These are phyloP conservation scores for Recurvomyces mirabilis DNA, from an alignment of 495 filamentous ascomycete species.

Conservation along the genomic window DNA sequence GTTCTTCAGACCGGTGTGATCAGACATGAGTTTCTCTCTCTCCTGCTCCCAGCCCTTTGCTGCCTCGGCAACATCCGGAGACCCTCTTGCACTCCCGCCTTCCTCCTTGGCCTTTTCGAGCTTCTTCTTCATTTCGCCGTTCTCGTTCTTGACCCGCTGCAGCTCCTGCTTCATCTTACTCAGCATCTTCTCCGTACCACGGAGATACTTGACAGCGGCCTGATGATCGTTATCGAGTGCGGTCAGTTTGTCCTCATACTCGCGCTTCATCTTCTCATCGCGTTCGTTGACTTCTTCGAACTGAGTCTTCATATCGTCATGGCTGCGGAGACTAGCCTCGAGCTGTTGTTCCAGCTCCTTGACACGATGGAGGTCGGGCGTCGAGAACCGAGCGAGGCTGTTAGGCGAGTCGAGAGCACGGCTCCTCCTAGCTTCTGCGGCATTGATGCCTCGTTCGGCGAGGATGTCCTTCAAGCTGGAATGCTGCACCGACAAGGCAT, in stretches of 20 bases:
- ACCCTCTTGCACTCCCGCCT: conserved; percentile 29
- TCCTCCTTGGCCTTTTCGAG: conserved; percentile 44
- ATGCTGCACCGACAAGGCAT: conserved; percentile 82
- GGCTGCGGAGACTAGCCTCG: conserved; percentile 60
- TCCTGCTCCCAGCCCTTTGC: conserved; percentile 67
- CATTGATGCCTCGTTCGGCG: conserved; percentile 67
- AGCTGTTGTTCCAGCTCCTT: conserved; percentile 87
- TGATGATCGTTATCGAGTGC: conserved; percentile 95
- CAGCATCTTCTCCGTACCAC: conserved; percentile 97
- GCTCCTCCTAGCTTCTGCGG: conserved; percentile 44
- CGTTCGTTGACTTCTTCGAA: conserved; percentile 64
- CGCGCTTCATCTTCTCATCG: conserved; percentile 30
- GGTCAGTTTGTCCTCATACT: conserved; percentile 81
- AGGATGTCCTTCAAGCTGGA: conserved; percentile 86
- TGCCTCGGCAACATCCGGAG: conserved; percentile 26
- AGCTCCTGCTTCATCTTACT: conserved; percentile 97
- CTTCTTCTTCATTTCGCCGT: conserved; percentile 69
- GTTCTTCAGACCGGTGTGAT: conserved; percentile 55
- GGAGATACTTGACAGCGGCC: conserved; percentile 98
- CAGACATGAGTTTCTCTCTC: conserved; percentile 53
- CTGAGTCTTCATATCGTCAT: conserved; percentile 66
- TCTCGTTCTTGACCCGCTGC: conserved; percentile 73
- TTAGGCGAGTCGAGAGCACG: conserved; percentile 50
- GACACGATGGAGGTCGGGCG: conserved; percentile 70
- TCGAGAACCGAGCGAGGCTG: conserved; percentile 51